Base-by-base conservation (phyloP, 2,329 filamentous ascomycete genomes). In the Neocucurbitaria cava region DNA sequence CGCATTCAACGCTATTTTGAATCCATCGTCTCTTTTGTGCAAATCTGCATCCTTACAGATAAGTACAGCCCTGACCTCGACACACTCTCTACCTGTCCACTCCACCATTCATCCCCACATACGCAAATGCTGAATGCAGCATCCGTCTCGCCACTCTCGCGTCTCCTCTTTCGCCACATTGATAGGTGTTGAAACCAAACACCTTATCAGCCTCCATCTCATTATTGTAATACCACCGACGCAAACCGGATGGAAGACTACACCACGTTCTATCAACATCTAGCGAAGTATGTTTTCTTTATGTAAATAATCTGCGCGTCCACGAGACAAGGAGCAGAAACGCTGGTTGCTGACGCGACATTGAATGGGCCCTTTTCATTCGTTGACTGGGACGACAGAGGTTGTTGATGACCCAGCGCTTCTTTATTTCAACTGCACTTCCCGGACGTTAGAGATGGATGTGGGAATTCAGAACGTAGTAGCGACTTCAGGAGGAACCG, bases 1-100 rank as follows among this genome's bases (percentile, higher is more conserved):
- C 85, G 87, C 23, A 90, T 95, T 26, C 2, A 26, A 1, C 24
- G 1, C 24, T 9, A 26, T 26, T 2, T 9, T 26, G 24, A 26
- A 26, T 5, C 24, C 9, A 5, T 5, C 1, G 9, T 1, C 2
- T 26, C 24, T 26, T 26, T 26, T 26, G 5, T 26, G 24, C 24
- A 5, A 26, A 26, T 26, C 24, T 26, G 9, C 9, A 6, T 15
- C 9, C 9, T 31, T 11, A 62, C 64, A 65, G 51, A 67, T 64
- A 31, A 57, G 58, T 9, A 67, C 57, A 36, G 64, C 51, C 44
- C 63, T 56, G 20, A 52, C 59, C 49, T 72, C 69, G 46, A 72
- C 67, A 46, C 68, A 70, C 46, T 70, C 62, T 41, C 69, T 67
- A 30, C 57, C 33, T 10, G 49, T 40, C 30, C 40, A 42, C 2